Base-by-base conservation (phyloP, 108 stramenopile species). In the Cyclotella distinguenda region DNA sequence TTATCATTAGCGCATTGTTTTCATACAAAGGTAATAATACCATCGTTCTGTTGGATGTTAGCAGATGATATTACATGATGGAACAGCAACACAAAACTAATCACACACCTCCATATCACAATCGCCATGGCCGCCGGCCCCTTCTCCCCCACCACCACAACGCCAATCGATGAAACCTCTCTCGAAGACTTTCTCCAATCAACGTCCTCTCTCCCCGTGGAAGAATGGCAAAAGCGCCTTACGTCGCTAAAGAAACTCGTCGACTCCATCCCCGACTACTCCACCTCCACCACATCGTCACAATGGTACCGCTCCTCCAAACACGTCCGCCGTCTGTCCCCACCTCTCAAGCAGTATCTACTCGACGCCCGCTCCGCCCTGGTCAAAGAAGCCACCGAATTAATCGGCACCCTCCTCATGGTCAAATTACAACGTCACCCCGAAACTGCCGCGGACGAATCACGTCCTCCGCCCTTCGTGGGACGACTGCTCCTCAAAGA, bases 301-400 rank as follows among this genome's bases (percentile, higher is more conserved):
- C 77, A 72, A 38, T 93, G 88, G 88, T 89, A 88, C 57, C 84
- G 77, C 32, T 77, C 76, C 10, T 70, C 84, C 22, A 82, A 79
- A 11, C 77, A 65, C 9, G 66, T 93, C 5, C 81, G 91, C 7
- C 85, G 88, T 46, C 54, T 93, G 47, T 73, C 64, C 4, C 56
- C 42, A 19, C 82, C 88, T 11, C 15, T 93, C 3, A 64, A 78
- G 15, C 68, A 72, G 16, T 63, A 89, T 9, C 52, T 93, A 2
- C 76, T 84, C 28, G 88, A 93, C 71, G 71, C 87, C 28, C 80
- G 89, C 38, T 84, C 83, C 2, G 84, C 87, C 1, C 86, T 93
- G 35, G 91, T 90, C 31, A 90, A 88, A 63, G 79, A 85, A 19
- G 85, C 84, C 0, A 82, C 85, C 38, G 84, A 86, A 49, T 47